Percentiles rank a stretch among this genome's conserved stretches.
phyloP scores from a whole-genome alignment of 495 filamentous ascomycete genomes.

The Aspergillus sclerotioniger region DNA sequence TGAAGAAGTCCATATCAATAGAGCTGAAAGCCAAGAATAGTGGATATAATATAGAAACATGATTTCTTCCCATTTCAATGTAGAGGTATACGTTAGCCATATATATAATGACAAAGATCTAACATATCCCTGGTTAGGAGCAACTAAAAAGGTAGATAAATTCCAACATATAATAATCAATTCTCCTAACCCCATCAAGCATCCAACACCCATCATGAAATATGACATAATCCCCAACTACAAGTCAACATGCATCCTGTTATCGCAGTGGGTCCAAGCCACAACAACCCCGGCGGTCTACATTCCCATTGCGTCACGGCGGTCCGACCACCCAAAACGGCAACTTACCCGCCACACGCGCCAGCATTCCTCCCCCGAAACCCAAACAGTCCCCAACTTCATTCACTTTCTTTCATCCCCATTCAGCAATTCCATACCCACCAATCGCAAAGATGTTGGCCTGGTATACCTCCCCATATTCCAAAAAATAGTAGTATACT shows the following conservation, averaged over 20 bases:
- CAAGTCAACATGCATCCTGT: not conserved
- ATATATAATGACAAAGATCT: too few species aligned
- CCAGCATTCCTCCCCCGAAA: not conserved
- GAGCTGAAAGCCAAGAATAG: too few species aligned
- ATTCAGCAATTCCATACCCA: not conserved
- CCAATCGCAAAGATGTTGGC: slow-evolving; percentile 6
- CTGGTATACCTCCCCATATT: not conserved
- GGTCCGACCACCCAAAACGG: not conserved
- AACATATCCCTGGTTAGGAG: too few species aligned
- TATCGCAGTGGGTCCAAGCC: not conserved
- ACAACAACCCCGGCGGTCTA: not conserved
- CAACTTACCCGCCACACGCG: not conserved
- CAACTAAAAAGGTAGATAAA: too few species aligned
- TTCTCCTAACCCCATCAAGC: too few species aligned
- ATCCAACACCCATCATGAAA: too few species aligned
- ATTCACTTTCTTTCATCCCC: not conserved
- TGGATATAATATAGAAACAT: too few species aligned
- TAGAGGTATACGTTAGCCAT: too few species aligned
- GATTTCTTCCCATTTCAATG: too few species aligned
- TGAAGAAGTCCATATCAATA: too few species aligned
- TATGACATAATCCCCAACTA: too few species aligned
- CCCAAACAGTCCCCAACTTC: not conserved
- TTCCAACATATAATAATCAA: too few species aligned
- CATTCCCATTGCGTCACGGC: slow-evolving; percentile 3
- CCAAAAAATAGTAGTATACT: not conserved